Evolutionary conservation across 1,284 basidiomycete genomes (phyloP).

Genomic region (Ganoderma boninense): DNA sequence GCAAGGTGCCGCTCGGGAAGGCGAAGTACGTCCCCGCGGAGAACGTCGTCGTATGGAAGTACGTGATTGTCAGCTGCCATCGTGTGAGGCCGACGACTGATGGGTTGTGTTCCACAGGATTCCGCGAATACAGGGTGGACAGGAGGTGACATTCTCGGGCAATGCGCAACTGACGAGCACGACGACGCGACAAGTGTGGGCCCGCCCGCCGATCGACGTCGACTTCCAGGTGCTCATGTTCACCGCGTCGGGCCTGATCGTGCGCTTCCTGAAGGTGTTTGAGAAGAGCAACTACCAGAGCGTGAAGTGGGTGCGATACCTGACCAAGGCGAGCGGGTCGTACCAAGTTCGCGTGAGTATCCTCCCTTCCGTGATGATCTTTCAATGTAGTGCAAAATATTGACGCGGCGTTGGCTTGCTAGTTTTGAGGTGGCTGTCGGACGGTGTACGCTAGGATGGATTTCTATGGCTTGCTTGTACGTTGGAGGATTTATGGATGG

Average conservation of each 20-base stretch:
- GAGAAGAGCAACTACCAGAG: conserved; percentile 95
- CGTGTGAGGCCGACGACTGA: neutral
- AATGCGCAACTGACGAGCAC: conserved; percentile 88
- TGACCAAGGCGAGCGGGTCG: conserved; percentile 87
- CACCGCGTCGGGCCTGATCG: conserved; percentile 94
- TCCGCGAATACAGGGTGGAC: conserved; percentile 90
- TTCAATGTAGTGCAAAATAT: neutral
- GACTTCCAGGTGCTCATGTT: conserved; percentile 99
- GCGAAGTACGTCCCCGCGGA: conserved; percentile 97
- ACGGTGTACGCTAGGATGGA: neutral
- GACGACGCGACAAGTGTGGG: conserved; percentile 94
- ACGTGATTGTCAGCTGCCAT: conserved; percentile 45
- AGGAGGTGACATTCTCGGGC: conserved; percentile 89
- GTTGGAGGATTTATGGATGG: conserved; percentile 14
- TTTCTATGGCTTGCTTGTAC: conserved; percentile 13
- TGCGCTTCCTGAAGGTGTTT: conserved; percentile 97
- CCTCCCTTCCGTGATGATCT: no score
- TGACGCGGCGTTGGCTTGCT: neutral
- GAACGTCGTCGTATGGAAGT: conserved; percentile 99
- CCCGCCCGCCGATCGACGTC: conserved; percentile 95
- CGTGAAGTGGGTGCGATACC: conserved; percentile 92
- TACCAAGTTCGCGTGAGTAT: conserved; percentile 82
- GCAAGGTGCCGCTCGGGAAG: conserved; percentile 92
- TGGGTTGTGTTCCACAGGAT: conserved; percentile 61
- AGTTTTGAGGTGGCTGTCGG: conserved; percentile 33